phyloP scores from a whole-genome alignment of 164 flowering plant species.

The grape (Vitis vinifera) region DNA sequence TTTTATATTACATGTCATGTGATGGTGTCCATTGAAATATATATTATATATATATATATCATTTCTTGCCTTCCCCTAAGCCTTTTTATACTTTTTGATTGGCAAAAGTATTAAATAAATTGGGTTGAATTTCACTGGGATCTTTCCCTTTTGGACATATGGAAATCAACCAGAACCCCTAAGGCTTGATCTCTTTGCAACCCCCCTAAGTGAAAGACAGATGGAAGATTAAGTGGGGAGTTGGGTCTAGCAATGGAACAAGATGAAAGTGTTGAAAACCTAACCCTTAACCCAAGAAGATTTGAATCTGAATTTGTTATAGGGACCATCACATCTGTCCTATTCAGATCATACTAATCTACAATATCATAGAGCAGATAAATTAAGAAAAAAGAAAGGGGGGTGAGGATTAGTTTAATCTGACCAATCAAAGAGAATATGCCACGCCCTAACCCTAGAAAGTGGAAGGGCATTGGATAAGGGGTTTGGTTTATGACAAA shows the following conservation, averaged over 20 bases:
- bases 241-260: not conserved
- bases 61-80: too few relatives aligned
- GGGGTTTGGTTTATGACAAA: conserved; percentile 1
- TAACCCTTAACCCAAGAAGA: conserved; percentile 7
- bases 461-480: conserved; percentile 29
- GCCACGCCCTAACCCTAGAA: conserved; percentile 26
- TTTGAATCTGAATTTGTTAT: not conserved
- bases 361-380: conserved; percentile 1
- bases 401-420: conserved; percentile 8
- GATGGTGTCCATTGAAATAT: too few relatives aligned
- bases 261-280: conserved; percentile 6
- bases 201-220: not conserved
- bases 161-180: too few relatives aligned
- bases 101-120: too few relatives aligned
- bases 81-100: too few relatives aligned
- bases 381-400: not conserved
- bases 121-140: too few relatives aligned
- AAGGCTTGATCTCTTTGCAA: too few relatives aligned
- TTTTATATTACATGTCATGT: too few relatives aligned
- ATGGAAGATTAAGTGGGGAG: conserved; percentile 2
- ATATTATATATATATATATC: too few relatives aligned
- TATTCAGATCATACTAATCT: conserved; percentile 16
- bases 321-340: conserved; percentile 14
- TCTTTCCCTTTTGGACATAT: too few relatives aligned
- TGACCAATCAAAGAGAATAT: not conserved